phyloP scores from a whole-genome alignment of 805 yeast genomes.

The Grigorovia yakushimaensis region DNA sequence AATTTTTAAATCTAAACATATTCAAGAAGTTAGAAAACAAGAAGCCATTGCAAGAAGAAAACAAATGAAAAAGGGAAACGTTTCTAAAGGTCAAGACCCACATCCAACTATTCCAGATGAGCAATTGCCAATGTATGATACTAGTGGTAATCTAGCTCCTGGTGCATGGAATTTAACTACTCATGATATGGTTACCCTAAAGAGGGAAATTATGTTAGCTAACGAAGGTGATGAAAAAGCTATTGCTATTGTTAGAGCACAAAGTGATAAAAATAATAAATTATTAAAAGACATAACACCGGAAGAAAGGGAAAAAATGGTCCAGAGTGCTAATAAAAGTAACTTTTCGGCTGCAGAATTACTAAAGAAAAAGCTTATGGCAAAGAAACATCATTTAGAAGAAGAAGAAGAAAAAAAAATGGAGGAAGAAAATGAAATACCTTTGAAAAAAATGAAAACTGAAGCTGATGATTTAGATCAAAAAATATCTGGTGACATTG shows the following conservation, averaged over 20 bases:
- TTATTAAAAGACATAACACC: constrained; percentile 20
- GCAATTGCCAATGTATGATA: constrained; percentile 68
- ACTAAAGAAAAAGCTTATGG: constrained; percentile 29
- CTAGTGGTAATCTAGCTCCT: constrained; percentile 61
- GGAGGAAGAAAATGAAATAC: constrained; percentile 7
- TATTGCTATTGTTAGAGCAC: constrained; percentile 47
- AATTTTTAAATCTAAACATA: constrained; percentile 62
- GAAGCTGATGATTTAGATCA: constrained; percentile 15
- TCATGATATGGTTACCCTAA: constrained; percentile 57
- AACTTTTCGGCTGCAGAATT: constrained; percentile 40
- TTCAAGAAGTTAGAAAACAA: constrained; percentile 58
- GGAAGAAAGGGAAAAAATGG: constrained; percentile 24
- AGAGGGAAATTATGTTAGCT: constrained; percentile 56
- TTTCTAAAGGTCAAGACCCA: constrained; percentile 64
- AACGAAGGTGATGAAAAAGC: constrained; percentile 62
- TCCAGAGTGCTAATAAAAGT: constrained; percentile 30
- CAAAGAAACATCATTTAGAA: constrained; percentile 20
- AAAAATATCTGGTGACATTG: constrained; percentile 19
- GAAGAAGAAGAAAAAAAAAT: constrained; percentile 13
- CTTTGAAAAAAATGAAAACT: constrained; percentile 10
- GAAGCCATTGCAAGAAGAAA: constrained; percentile 46
- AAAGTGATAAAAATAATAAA: constrained; percentile 25
- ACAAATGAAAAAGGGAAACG: constrained; percentile 36
- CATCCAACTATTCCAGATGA: constrained; percentile 63
- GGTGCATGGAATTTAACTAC: constrained; percentile 59